Percentiles rank a stretch among this genome's conserved stretches.
Evolutionary conservation across 129 eudicot genomes (phyloP).

Genomic region (Scalesia atractyloides): DNA sequence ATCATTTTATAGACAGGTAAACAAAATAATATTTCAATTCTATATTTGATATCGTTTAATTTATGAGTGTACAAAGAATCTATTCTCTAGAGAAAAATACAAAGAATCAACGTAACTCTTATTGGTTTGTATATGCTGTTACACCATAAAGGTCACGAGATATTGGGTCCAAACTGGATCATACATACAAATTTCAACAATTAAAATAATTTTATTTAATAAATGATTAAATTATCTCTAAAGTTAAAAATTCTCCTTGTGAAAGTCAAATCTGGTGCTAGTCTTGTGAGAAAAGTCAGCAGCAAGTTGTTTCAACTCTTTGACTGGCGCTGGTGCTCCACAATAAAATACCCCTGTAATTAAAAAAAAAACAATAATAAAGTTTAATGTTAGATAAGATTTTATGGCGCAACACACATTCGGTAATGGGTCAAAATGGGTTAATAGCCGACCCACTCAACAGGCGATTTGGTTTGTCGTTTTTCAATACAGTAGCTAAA

Average conservation of each 20-base stretch:
- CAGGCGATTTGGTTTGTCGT: no score
- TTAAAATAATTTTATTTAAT: constrained; percentile 1
- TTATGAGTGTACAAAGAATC: not conserved
- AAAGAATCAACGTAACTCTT: constrained; percentile 5
- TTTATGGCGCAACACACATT: no score
- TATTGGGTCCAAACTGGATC: not conserved
- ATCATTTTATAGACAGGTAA: no score
- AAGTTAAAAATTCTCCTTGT: constrained; percentile 60
- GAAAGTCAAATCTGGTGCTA: constrained; percentile 56
- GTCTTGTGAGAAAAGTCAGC: constrained; percentile 54
- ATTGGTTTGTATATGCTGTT: constrained; percentile 11
- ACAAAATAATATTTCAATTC: no score
- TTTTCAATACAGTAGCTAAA: no score
- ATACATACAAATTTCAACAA: constrained; percentile 5
- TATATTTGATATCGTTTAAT: not conserved
- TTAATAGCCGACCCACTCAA: no score
- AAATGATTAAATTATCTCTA: no score
- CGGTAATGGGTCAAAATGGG: not conserved
- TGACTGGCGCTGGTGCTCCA: constrained; percentile 55
- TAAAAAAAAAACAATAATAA: no score
- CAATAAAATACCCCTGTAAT: constrained; percentile 69
- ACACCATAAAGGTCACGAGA: constrained; percentile 14
- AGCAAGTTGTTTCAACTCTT: constrained; percentile 51
- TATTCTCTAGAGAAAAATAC: not conserved
- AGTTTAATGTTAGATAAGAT: not conserved